Evolutionary conservation across 176 grass and related monocot species (phyloP), one percentile per base, ranked within the genome.

Genomic region (Oryza rufipogon): DNA sequence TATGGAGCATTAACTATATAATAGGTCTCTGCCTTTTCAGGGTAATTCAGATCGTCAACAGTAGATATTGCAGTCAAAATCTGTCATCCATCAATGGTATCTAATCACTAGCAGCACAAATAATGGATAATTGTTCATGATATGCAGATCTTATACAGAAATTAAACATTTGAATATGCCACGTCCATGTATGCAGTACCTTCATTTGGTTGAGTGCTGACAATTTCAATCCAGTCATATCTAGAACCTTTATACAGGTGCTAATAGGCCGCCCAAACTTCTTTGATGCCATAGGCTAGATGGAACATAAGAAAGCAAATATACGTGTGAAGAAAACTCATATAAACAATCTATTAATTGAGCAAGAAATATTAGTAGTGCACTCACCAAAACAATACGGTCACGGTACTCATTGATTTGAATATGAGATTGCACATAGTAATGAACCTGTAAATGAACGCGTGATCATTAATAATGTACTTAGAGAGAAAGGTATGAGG

Each of bases 361-460:
- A 30, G 39, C 23, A 49, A 38, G 47, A 14, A 77, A n/a, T 46
- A 77, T 90, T 77, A 77, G 49, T 83, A 70, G 25, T 44, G 0
- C 26, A 84, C 96, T 93, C 56, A 98, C 96, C 96, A 98, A 87
- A 88, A 98, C 83, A 42, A 98, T 83, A 44, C 85, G 91, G 80
- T 98, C 96, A 23, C 96, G 93, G 17, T 95, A 98, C 73, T 98
- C 96, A 52, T 95, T 98, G 68, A 98, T 93, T 89, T 98, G 96
- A 88, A 98, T 93, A 76, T 98, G 91, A 86, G 96, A 95, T 66
- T 95, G 92, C 76, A 93, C 96, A 87, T 95, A 98, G 79, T 95
- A 97, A 56, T 90, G 74, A 71, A 88, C 92, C 95, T 97, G 90
- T 74, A 90, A 92, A 83, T 28, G 13, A 84, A 81, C 8, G 52